These are phyloP conservation scores for Tephrocybe sp. DNA, from an alignment of 768 basidiomycete genomes.

Conservation along the genomic window DNA sequence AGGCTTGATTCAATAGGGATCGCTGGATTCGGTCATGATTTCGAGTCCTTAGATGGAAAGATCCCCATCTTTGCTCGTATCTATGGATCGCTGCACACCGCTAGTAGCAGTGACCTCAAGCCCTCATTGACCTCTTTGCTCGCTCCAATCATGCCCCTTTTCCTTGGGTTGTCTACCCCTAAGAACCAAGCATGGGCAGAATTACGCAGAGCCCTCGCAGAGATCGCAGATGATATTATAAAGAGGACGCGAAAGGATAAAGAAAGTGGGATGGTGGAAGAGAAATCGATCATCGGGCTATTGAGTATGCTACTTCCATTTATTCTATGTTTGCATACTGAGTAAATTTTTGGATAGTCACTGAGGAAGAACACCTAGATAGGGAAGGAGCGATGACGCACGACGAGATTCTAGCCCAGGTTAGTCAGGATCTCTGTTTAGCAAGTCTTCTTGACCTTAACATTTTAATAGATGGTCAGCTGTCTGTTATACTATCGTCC, in stretches of 20 bases:
- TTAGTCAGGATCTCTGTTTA: slow-evolving; percentile 2
- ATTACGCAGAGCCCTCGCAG: slow-evolving; percentile 30
- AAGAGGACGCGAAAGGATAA: slow-evolving; percentile 31
- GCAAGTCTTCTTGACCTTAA: not conserved
- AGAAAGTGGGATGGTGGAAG: slow-evolving; percentile 24
- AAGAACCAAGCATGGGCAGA: slow-evolving; percentile 27
- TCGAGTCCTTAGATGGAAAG: slow-evolving; percentile 49
- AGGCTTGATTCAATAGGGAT: slow-evolving; percentile 59
- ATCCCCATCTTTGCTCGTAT: slow-evolving; percentile 35
- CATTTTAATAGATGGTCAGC: slow-evolving; percentile 13
- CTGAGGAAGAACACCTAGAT: slow-evolving; percentile 24
- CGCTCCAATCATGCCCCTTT: slow-evolving; percentile 30
- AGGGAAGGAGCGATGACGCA: slow-evolving; percentile 29
- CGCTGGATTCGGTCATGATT: slow-evolving; percentile 58
- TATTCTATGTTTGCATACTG: not conserved
- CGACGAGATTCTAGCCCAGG: slow-evolving; percentile 42
- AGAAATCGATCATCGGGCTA: slow-evolving; percentile 29
- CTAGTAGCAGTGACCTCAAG: slow-evolving; percentile 19
- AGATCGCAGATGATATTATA: slow-evolving; percentile 38
- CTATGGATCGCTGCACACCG: slow-evolving; percentile 32
- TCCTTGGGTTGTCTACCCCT: slow-evolving; percentile 33
- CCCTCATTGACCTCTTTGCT: slow-evolving; percentile 34
- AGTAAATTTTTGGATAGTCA: slow-evolving; percentile 24
- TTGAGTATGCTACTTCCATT: slow-evolving; percentile 4
- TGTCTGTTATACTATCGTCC: not conserved